Evolutionary conservation across 345 rosid species (phyloP), one percentile per base, ranked within the genome.

Genomic region (Aquilaria sinensis): DNA sequence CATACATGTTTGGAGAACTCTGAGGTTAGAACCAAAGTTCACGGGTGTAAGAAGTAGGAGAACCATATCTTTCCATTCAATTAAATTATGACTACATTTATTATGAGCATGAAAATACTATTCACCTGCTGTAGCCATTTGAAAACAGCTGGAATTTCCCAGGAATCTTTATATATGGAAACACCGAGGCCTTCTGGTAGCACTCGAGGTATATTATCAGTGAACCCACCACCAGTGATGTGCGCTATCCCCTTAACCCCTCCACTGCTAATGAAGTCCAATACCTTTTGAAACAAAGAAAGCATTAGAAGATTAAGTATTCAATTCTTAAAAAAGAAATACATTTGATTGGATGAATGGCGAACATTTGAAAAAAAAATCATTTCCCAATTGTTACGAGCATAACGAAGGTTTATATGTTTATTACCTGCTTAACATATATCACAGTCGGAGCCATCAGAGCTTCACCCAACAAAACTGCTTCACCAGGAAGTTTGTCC

Each of bases 231-330:
- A 34, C 96, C 97, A 5, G 96, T 94, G 49, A 88, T 80, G 72
- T 88, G 96, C 41, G 97, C 96, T 70, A 91, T 67, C 43, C 97
- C 96, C 70, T 88, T 94, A 50, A 90, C 92, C 45, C 96, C 97
- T 72, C 96, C 97, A 72, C 74, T 79, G 63, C 80, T 74, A 53
- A 87, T 85, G 51, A 91, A 34, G 72, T 88, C 95, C 49, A 90
- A 87, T 60, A 90, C 96, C 96, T 92, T 29, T 12, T 59, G 5
- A 10, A 12, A 14, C 41, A 29, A 41, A 51, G 31, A 0, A 33
- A 15, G 15, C 10, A 37, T 37, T 37, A 4, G 8, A 37, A 37
- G 7, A 37, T 37, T 0, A 37, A 8, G 2, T 37, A 4, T 37
- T 37, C 8, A 37, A 37, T 8, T 37, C 43, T 37, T 37, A 37